A percentile compares a stretch with the other conserved stretches of the same genome.
Evolutionary conservation across 116 monocot species (phyloP).

Genomic region (Zostera marina): DNA sequence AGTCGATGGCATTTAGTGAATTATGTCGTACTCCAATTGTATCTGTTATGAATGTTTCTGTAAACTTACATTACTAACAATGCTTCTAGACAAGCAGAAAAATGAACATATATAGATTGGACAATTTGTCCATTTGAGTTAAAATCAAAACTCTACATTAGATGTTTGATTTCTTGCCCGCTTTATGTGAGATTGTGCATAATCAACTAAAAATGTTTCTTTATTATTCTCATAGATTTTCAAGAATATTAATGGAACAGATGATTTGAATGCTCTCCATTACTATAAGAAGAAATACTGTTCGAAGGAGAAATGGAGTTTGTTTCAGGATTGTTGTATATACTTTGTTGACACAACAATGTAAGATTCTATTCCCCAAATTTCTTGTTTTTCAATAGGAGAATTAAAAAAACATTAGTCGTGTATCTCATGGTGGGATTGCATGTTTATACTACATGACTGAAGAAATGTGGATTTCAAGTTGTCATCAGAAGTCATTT

Average conservation of each 20-base stretch:
- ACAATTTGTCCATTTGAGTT: background rate
- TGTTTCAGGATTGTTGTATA: conserved; percentile 55
- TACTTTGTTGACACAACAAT: conserved; percentile 23
- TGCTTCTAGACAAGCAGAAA: background rate
- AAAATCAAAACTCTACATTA: background rate
- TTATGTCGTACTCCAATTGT: too few relatives aligned
- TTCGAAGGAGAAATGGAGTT: conserved; percentile 28
- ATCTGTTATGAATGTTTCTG: background rate
- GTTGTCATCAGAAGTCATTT: conserved; percentile 48
- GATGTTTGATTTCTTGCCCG: background rate
- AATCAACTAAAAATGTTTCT: background rate
- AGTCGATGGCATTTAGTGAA: background rate
- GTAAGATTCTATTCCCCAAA: conserved; percentile 5
- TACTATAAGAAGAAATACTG: conserved; percentile 58
- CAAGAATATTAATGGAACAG: conserved; percentile 33
- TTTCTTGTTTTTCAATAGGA: background rate
- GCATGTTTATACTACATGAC: background rate
- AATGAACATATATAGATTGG: background rate
- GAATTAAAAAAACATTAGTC: background rate
- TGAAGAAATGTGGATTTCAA: conserved; percentile 49
- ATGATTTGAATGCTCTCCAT: conserved; percentile 17
- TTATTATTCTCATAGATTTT: conserved; percentile 35
- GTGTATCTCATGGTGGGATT: background rate
- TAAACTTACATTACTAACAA: background rate
- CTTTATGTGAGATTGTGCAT: too few relatives aligned